Evolutionary conservation across 106 monocot species (phyloP).

Genomic region (Allium fistulosum): DNA sequence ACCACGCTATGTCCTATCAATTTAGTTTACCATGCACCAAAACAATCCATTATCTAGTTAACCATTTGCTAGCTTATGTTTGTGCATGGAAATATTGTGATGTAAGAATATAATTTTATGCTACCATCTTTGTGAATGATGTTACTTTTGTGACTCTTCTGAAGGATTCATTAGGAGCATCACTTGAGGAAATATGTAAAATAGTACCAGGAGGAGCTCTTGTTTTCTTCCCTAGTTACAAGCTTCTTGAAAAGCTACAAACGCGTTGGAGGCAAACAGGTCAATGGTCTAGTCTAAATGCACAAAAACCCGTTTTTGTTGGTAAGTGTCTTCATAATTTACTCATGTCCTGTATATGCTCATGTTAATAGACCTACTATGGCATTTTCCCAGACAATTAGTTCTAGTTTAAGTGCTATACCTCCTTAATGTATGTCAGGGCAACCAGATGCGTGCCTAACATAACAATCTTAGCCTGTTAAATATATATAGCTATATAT

Average conservation of each 20-base stretch:
- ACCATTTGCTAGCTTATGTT: no score
- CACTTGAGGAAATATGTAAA: slow-evolving; percentile 90
- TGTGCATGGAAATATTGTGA: no score
- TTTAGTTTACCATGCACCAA: no score
- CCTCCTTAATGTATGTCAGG: background rate
- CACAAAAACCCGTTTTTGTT: slow-evolving; percentile 62
- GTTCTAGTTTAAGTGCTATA: no score
- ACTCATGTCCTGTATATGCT: background rate
- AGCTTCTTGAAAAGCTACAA: slow-evolving; percentile 78
- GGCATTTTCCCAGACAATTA: background rate
- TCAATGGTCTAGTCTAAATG: slow-evolving; percentile 82
- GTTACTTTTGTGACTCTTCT: slow-evolving; percentile 7
- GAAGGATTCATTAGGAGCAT: slow-evolving; percentile 82
- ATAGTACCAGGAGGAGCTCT: slow-evolving; percentile 86
- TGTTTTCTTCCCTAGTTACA: slow-evolving; percentile 97
- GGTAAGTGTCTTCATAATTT: slow-evolving; percentile 34
- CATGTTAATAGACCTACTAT: background rate
- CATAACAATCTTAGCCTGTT: background rate
- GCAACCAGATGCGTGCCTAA: background rate
- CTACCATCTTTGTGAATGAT: no score
- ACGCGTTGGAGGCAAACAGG: slow-evolving; percentile 87
- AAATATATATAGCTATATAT: no score
- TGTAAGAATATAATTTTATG: no score
- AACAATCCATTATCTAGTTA: no score
- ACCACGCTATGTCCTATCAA: no score